These are phyloP conservation scores for Epichloe coenophiala DNA, from an alignment of 2,329 filamentous ascomycete genomes.

Conservation along the genomic window DNA sequence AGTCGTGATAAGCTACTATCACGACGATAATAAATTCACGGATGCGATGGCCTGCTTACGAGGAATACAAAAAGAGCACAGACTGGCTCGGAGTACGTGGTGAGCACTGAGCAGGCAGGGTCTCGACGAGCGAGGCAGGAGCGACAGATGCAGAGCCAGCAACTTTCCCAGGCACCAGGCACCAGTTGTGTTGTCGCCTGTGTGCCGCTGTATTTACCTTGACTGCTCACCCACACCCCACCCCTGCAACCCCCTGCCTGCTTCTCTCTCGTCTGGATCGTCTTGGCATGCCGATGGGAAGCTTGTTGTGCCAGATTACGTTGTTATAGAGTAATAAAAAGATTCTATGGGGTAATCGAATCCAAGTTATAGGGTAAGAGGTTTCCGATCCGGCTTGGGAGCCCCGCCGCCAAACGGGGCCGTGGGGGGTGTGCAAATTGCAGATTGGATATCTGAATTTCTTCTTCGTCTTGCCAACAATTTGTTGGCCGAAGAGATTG, in stretches of 20 bases:
- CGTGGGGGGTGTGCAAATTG: background rate
- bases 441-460: background rate
- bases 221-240: no score
- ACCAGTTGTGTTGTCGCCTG: background rate
- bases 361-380: conserved; percentile 9
- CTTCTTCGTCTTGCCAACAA: no score
- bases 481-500: background rate
- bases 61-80: background rate
- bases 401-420: background rate
- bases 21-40: conserved; percentile 6
- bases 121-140: background rate
- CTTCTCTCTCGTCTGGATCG: background rate
- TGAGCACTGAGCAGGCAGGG: no score
- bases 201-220: background rate
- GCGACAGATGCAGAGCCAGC: background rate
- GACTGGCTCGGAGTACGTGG: no score
- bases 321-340: conserved; percentile 17
- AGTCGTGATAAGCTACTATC: conserved; percentile 3
- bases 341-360: conserved; percentile 9
- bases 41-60: background rate
- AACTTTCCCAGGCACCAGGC: background rate
- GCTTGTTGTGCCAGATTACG: conserved; percentile 12
- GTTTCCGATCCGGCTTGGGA: conserved; percentile 1
- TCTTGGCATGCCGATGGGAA: conserved; percentile 2
- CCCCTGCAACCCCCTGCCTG: background rate